phyloP scores from a whole-genome alignment of 164 flowering plant genomes.

The Saururus chinensis region DNA sequence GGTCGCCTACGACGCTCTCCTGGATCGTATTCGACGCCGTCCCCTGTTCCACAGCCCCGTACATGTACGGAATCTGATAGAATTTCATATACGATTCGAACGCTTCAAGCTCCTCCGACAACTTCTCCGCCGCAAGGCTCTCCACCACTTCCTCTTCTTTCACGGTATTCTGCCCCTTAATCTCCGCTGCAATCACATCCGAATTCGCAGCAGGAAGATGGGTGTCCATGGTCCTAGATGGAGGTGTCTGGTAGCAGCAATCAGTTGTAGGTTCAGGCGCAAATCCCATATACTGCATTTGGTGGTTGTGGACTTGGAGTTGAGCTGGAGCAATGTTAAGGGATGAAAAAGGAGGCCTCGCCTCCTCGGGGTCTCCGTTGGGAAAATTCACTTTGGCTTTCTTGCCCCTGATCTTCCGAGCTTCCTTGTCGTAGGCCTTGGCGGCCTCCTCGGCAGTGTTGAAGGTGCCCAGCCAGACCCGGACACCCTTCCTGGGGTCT shows the following conservation, averaged over 20 bases:
- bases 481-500: conserved; percentile 84
- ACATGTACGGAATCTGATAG: conserved; percentile 61
- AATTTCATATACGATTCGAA: conserved; percentile 70
- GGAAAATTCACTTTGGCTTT: conserved; percentile 95
- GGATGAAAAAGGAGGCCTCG: no score
- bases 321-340: no score
- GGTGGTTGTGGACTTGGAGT: no score
- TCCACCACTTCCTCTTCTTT: conserved; percentile 16
- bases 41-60: conserved; percentile 20
- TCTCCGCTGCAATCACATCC: no score
- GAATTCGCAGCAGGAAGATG: no score
- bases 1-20: conserved; percentile 30
- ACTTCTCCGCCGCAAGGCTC: conserved; percentile 41
- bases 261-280: no score
- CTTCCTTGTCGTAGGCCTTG: conserved; percentile 80
- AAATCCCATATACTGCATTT: no score
- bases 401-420: conserved; percentile 75
- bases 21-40: conserved; percentile 15
- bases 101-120: conserved; percentile 71
- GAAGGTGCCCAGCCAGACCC: conserved; percentile 96
- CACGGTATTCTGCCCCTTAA: neutral
- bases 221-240: neutral
- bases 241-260: neutral
- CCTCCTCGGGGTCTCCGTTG: conserved; percentile 33
- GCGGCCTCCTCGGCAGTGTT: conserved; percentile 96